A percentile compares a stretch with the other conserved stretches of the same genome.
These are phyloP conservation scores for Glonium stellatum DNA, from an alignment of 495 filamentous ascomycete species.

Conservation along the genomic window DNA sequence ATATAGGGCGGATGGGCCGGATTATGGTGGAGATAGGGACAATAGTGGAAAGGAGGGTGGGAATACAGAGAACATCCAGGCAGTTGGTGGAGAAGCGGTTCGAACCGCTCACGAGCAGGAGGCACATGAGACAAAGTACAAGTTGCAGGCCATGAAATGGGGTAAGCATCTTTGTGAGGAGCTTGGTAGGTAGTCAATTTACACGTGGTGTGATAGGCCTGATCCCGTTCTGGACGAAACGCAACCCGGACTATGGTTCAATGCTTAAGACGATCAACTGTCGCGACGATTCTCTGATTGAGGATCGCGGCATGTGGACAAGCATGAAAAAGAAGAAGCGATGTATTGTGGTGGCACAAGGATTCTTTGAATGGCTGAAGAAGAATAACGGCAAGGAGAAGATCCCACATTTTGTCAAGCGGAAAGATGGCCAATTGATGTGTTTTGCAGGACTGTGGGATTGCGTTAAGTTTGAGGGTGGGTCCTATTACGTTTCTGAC, in stretches of 20 bases:
- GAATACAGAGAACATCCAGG: conserved; percentile 29
- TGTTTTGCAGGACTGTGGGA: conserved; percentile 91
- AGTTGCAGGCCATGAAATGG: conserved; percentile 89
- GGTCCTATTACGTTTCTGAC: conserved; percentile 11
- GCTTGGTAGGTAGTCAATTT: conserved; percentile 33
- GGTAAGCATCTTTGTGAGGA: conserved; percentile 37
- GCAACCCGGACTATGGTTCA: conserved; percentile 65
- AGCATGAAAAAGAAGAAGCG: conserved; percentile 82
- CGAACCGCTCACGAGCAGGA: neutral
- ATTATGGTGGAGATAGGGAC: conserved; percentile 40
- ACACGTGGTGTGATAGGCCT: conserved; percentile 41
- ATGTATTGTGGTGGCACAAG: conserved; percentile 79
- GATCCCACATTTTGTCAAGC: conserved; percentile 72
- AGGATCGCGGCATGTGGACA: conserved; percentile 79
- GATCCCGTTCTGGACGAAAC: conserved; percentile 87
- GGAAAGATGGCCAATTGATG: conserved; percentile 79
- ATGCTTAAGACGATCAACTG: conserved; percentile 90
- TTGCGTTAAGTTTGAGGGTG: conserved; percentile 72
- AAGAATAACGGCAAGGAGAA: conserved; percentile 69
- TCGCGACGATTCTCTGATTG: conserved; percentile 76
- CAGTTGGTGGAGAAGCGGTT: conserved; percentile 19
- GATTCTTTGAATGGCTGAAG: conserved; percentile 96
- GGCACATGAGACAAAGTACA: conserved; percentile 46
- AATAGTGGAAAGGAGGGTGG: conserved; percentile 12
- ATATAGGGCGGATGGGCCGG: conserved; percentile 68